Percentiles rank a stretch among this genome's conserved stretches.
Evolutionary conservation across 129 eudicot genomes (phyloP).

Genomic region (Apium graveolens): DNA sequence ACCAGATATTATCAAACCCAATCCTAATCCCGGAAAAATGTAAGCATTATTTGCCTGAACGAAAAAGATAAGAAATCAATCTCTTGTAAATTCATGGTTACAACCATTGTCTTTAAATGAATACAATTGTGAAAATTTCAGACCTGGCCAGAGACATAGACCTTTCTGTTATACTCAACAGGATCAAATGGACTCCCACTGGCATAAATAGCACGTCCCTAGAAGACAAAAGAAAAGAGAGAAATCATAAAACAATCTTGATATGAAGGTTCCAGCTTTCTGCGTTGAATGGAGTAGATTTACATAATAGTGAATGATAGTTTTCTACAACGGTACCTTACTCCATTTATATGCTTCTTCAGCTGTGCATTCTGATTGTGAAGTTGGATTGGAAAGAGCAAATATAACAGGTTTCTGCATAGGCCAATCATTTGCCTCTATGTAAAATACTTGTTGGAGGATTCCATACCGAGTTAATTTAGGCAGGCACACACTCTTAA

Average conservation of each 20-base stretch:
- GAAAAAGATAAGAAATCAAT: background rate
- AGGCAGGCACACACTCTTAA: background rate
- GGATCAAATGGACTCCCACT: conserved; percentile 96
- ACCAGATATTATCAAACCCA: conserved; percentile 88
- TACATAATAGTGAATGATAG: background rate
- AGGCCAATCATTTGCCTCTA: background rate
- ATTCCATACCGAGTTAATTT: background rate
- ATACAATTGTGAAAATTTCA: conserved; percentile 9
- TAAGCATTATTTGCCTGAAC: conserved; percentile 88
- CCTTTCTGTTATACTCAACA: conserved; percentile 63
- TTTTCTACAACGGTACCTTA: conserved; percentile 38
- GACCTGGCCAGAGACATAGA: conserved; percentile 87
- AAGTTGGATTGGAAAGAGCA: conserved; percentile 96
- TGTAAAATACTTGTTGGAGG: conserved; percentile 2
- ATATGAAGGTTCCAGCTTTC: background rate
- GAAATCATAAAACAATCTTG: background rate
- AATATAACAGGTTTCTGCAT: conserved; percentile 87
- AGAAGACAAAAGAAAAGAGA: conserved; percentile 5
- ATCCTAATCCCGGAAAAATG: conserved; percentile 94
- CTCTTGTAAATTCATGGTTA: background rate
- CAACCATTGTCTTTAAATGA: background rate
- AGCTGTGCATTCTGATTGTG: conserved; percentile 97
- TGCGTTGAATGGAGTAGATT: background rate
- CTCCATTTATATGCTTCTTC: conserved; percentile 97
- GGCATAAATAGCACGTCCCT: conserved; percentile 93